A percentile compares a stretch with the other conserved stretches of the same genome.
Evolutionary conservation across 2,329 filamentous ascomycete species (phyloP).

Genomic region (Escovopsis sp.): DNA sequence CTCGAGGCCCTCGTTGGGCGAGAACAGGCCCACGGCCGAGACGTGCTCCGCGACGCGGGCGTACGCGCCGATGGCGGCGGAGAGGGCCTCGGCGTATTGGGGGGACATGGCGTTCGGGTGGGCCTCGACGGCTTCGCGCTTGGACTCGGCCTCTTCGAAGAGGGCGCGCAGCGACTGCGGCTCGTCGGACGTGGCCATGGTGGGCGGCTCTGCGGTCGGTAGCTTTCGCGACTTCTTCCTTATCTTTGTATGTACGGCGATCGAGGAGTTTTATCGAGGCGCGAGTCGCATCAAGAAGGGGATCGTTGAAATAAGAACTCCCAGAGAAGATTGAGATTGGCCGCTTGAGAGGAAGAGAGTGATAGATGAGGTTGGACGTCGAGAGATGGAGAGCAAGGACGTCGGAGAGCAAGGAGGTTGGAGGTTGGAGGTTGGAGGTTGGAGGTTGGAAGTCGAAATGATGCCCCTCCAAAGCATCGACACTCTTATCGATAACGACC

Average conservation of each 20-base stretch:
- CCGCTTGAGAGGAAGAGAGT: neutral
- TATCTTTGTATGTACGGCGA: too few species aligned
- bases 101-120: conserved; percentile 50
- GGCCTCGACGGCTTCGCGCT: conserved; percentile 43
- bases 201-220: neutral
- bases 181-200: conserved; percentile 19
- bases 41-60: conserved; percentile 57
- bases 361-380: neutral
- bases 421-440: neutral
- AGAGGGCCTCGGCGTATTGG: conserved; percentile 53
- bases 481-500: neutral
- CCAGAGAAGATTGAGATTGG: neutral
- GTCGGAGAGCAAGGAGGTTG: neutral
- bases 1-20: conserved; percentile 75
- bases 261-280: too few species aligned
- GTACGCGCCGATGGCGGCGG: conserved; percentile 54
- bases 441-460: neutral
- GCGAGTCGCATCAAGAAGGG: neutral
- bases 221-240: neutral
- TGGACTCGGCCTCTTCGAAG: conserved; percentile 35
- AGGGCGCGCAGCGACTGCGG: conserved; percentile 35
- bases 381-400: neutral
- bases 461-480: neutral
- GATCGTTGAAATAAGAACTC: neutral
- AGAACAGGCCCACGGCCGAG: conserved; percentile 67